Evolutionary conservation across 345 rosid genomes (phyloP).

Genomic region (Noccaea bulbosa): DNA sequence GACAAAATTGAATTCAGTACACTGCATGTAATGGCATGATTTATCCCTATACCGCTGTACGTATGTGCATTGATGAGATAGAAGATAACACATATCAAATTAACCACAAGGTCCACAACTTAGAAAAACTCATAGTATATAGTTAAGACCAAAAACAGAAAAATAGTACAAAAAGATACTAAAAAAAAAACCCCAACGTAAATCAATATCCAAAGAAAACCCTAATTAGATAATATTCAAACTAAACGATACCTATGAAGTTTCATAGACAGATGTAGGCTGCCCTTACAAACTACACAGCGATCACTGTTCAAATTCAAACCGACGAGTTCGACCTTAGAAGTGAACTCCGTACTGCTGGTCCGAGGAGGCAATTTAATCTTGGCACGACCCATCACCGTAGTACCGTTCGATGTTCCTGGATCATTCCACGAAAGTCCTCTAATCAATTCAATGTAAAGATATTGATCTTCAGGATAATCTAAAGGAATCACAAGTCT

Average conservation of each 20-base stretch:
- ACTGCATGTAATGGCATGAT: too few relatives aligned
- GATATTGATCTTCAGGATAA: not conserved
- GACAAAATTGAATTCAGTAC: too few relatives aligned
- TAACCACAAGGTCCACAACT: too few relatives aligned
- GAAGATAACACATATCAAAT: too few relatives aligned
- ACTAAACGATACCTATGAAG: not conserved
- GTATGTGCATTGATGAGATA: too few relatives aligned
- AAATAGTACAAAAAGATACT: not conserved
- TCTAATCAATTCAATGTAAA: slow-evolving; percentile 19
- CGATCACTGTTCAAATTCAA: slow-evolving; percentile 13
- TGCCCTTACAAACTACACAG: slow-evolving; percentile 14
- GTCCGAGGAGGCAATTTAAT: slow-evolving; percentile 13
- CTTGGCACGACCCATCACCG: slow-evolving; percentile 34
- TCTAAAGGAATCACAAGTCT: slow-evolving; percentile 9
- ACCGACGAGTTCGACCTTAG: not conserved
- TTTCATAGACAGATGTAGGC: slow-evolving; percentile 7
- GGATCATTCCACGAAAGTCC: not conserved
- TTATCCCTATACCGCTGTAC: too few relatives aligned
- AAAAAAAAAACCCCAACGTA: not conserved
- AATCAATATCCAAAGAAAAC: not conserved
- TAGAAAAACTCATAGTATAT: not conserved
- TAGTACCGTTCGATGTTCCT: slow-evolving; percentile 9
- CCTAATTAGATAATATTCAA: not conserved
- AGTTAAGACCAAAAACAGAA: not conserved
- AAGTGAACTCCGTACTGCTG: not conserved